Base-by-base conservation (phyloP, 805 yeast species). In the Jamesozyma lodderae region DNA sequence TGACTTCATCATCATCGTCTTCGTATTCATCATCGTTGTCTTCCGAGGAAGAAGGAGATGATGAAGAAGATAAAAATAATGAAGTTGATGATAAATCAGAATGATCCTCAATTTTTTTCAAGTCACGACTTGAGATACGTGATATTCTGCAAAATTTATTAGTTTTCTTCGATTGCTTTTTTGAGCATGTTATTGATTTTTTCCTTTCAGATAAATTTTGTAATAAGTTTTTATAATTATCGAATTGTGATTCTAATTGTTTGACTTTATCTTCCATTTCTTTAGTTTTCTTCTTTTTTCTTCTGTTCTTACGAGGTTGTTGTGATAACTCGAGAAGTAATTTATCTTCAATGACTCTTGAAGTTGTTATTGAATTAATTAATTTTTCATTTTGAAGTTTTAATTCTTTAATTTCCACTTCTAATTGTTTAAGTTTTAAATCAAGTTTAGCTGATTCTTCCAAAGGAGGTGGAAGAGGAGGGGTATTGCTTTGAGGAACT, bases 351-450 rank as follows among this genome's bases (percentile, higher is more conserved):
- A 48, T 43, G n/a, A 49, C 42, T 27, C 53, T 46, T 28, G 50
- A 52, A 6, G 46, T 44, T 10, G 48, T 48, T 29, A 59, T 51
- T 4, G 62, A 49, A 30, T 52, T 51, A 19, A 58, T 46, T 27
- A 59, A 35, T 38, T 54, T 56, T 35, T 58, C 59, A 43, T 60
- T 60, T 28, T 58, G 62, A 23, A 59, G 36, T 43, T 49, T 57
- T 22, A 60, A 40, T 33, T 60, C 64, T 26, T 48, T 49, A 14
- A 59, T 55, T 31, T 59, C 56, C 11, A 59, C 20, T 41, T 60
- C 63, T 34, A 59, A 40, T 32, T 55, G 54, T 30, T 57, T 57
- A 36, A 59, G 55, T 41, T 57, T 55, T 25, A 53, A 40, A 22
- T 60, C 62, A 11, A 53, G 33, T 33, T 41, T 45, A 3, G 44